A percentile compares a stretch with the other conserved stretches of the same genome.
phyloP scores from a whole-genome alignment of 768 basidiomycete species.

The Mycena alexandri region DNA sequence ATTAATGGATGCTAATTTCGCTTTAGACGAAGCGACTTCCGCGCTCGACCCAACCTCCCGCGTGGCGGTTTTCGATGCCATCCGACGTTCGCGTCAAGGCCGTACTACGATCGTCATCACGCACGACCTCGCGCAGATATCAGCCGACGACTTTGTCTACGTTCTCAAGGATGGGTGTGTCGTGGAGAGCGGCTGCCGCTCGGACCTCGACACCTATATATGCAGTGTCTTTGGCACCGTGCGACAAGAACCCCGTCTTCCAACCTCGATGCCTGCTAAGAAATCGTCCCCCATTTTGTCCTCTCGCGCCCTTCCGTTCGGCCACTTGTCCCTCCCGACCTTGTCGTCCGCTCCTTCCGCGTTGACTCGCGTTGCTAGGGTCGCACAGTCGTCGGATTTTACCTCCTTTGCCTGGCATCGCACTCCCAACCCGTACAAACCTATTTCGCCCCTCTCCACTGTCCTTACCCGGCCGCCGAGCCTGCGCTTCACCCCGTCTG shows the following conservation, averaged over 20 bases:
- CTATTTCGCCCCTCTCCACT: slow-evolving; percentile 46
- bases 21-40: slow-evolving; percentile 82
- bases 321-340: slow-evolving; percentile 21
- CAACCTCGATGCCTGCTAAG: background rate
- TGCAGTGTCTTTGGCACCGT: slow-evolving; percentile 29
- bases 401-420: slow-evolving; percentile 23
- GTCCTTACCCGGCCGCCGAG: slow-evolving; percentile 59
- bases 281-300: background rate
- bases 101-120: slow-evolving; percentile 95
- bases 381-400: slow-evolving; percentile 30
- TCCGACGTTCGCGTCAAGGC: slow-evolving; percentile 76
- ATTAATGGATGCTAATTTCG: slow-evolving; percentile 51
- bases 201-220: slow-evolving; percentile 70
- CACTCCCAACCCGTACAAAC: slow-evolving; percentile 37
- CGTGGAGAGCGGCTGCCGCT: slow-evolving; percentile 89
- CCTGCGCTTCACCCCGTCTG: slow-evolving; percentile 75
- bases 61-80: slow-evolving; percentile 83
- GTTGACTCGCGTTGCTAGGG: slow-evolving; percentile 28
- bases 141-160: slow-evolving; percentile 86
- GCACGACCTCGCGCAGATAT: slow-evolving; percentile 92
- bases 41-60: slow-evolving; percentile 91
- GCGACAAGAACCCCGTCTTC: background rate
- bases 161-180: slow-evolving; percentile 86
- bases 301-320: slow-evolving; percentile 28
- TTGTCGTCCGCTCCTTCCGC: slow-evolving; percentile 29